These are phyloP conservation scores for Wickerhamomyces silvicola DNA, from an alignment of 805 yeast species.

Conservation along the genomic window DNA sequence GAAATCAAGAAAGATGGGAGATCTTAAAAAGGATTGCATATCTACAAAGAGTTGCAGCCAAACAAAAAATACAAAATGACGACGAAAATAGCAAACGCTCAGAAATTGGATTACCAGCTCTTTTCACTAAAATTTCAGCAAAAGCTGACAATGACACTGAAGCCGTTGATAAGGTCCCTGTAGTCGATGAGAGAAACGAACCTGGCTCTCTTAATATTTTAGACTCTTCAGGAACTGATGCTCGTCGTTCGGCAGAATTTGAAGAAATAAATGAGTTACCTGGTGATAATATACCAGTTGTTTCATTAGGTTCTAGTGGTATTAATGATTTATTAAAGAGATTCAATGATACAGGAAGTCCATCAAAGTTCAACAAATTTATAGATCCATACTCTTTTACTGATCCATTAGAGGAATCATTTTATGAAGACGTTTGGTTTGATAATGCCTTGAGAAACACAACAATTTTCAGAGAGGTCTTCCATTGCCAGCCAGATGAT, in stretches of 20 bases:
- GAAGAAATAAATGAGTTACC: slow-evolving; percentile 17
- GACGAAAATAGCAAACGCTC: slow-evolving; percentile 32
- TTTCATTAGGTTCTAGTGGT: slow-evolving; percentile 37
- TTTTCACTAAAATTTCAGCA: background rate
- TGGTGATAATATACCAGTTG: slow-evolving; percentile 30
- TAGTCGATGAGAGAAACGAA: background rate
- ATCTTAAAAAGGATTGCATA: slow-evolving; percentile 67
- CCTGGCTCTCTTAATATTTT: background rate
- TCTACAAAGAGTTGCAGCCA: slow-evolving; percentile 58
- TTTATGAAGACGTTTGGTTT: slow-evolving; percentile 82
- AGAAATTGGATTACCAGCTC: slow-evolving; percentile 12
- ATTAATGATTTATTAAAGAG: slow-evolving; percentile 33
- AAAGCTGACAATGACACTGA: background rate
- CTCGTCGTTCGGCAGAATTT: background rate
- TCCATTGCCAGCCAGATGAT: slow-evolving; percentile 94
- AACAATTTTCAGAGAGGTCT: slow-evolving; percentile 69
- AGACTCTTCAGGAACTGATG: background rate
- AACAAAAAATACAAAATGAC: slow-evolving; percentile 34
- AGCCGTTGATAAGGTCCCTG: slow-evolving; percentile 4
- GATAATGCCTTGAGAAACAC: slow-evolving; percentile 82
- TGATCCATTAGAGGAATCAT: slow-evolving; percentile 80
- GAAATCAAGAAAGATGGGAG: slow-evolving; percentile 59
- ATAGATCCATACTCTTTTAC: slow-evolving; percentile 85
- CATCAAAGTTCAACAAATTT: slow-evolving; percentile 31
- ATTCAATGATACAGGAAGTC: slow-evolving; percentile 32